Conservation (phyloP, 176 grass and related monocot species). For the Carex cristatella region DNA sequence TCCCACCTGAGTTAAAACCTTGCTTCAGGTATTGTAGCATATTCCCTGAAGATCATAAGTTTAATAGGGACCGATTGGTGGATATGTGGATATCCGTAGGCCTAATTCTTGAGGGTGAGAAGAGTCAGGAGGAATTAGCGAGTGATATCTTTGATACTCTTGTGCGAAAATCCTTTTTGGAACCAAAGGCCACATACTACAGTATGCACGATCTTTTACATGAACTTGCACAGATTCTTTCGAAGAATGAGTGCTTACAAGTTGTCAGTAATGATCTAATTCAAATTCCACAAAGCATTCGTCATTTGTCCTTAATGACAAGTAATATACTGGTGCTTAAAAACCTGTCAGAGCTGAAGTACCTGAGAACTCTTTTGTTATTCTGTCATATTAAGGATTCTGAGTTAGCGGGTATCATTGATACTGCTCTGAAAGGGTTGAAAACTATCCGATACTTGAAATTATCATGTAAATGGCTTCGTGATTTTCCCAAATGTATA, state of each 20-base stretch:
- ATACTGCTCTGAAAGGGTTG: background rate
- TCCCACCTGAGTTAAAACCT: slow-evolving; percentile 5
- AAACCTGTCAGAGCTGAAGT: background rate
- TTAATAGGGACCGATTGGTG: background rate
- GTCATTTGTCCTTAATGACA: slow-evolving; percentile 20
- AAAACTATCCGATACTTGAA: background rate
- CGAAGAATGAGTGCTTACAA: slow-evolving; percentile 10
- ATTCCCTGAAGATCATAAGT: slow-evolving; percentile 13
- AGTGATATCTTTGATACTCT: slow-evolving; percentile 6
- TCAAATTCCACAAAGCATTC: background rate
- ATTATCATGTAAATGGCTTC: background rate
- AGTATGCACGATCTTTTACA: slow-evolving; percentile 26
- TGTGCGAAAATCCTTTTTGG: slow-evolving; percentile 23
- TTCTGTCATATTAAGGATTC: background rate
- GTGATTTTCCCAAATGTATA: slow-evolving; percentile 11
- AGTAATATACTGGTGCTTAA: background rate
- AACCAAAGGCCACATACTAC: background rate
- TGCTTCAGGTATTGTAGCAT: slow-evolving; percentile 30
- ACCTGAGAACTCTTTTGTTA: slow-evolving; percentile 25
- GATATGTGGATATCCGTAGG: slow-evolving; percentile 20
- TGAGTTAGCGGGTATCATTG: slow-evolving; percentile 1
- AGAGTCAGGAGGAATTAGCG: slow-evolving; percentile 4
- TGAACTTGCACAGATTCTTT: slow-evolving; percentile 24
- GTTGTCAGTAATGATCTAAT: background rate
- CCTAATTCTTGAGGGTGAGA: background rate